Evolutionary conservation across 1,284 basidiomycete genomes (phyloP), one percentile per base, ranked within the genome.

Genomic region (Ganoderma meredithae): DNA sequence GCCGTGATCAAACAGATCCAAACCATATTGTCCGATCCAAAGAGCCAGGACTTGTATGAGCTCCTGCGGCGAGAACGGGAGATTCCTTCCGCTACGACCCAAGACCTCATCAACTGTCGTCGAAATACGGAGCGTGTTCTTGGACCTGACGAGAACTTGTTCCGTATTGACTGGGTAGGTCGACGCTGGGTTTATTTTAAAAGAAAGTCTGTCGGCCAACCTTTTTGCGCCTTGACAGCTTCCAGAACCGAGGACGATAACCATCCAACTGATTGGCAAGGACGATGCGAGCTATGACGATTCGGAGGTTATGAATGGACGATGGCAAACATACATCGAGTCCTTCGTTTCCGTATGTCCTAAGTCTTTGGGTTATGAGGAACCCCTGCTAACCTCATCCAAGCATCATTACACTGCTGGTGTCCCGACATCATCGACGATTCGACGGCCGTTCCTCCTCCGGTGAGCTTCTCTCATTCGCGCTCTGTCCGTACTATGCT

Each of bases 291-390:
- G 90, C 61, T 87, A 93, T 47, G 95, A 98, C 74, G 95, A 97
- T 75, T 90, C 92, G 0, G 94, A 94, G 78, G 92, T 91, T 19
- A 82, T 91, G 65, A 92, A 92, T 53, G 91, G 93, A 56, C 86
- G 93, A 62, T 97, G 96, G 95, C 91, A 95, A 72, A 85, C 91
- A 3, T 99, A 99, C 81, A 90, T 98, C 68, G 93, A 96, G 65
- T 92, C 93, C 10, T 99, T 91, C 80, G 91, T 93, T 58, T 87
- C 94, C 74, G 94, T 95, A 72, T 63, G 91, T 52, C 39, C 55
- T 3, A 31, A 17, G 31, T 12, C 27, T 7, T 17, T 27, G 55
- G 43, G 12, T 17, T 58, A 25, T 73, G 44, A 33, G 19, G 22
- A 33, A 36, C 3, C 66, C 17, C 1, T 12, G 22, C 61, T 67